A percentile compares a stretch with the other conserved stretches of the same genome.
These are phyloP conservation scores for Phialemonium atrogriseum DNA, from an alignment of 2,329 filamentous ascomycete species.

Conservation along the genomic window DNA sequence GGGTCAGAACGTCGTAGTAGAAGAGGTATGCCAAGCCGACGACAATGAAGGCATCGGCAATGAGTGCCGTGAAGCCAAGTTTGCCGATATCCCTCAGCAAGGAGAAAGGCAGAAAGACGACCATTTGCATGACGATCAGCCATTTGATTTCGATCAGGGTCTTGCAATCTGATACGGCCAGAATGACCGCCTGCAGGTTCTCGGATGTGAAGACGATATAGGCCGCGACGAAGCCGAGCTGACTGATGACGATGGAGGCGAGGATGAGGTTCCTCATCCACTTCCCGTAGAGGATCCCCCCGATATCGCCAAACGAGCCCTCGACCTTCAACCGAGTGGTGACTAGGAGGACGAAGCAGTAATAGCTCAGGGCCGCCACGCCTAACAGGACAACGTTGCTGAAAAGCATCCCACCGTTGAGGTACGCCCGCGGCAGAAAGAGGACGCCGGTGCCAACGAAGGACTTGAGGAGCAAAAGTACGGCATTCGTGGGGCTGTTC, in stretches of 20 bases:
- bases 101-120: slow-evolving; percentile 90
- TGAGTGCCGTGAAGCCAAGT: slow-evolving; percentile 85
- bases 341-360: slow-evolving; percentile 93
- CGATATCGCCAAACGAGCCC: slow-evolving; percentile 97
- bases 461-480: slow-evolving; percentile 84
- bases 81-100: slow-evolving; percentile 95
- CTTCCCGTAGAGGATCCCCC: slow-evolving; percentile 80
- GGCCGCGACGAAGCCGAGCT: slow-evolving; percentile 88
- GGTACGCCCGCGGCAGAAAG: slow-evolving; percentile 84
- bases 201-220: slow-evolving; percentile 97
- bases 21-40: slow-evolving; percentile 89
- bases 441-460: slow-evolving; percentile 96
- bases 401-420: slow-evolving; percentile 97
- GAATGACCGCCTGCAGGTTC: slow-evolving; percentile 89
- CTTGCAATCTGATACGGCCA: slow-evolving; percentile 82
- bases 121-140: slow-evolving; percentile 89
- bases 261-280: slow-evolving; percentile 87
- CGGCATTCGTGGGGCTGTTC: slow-evolving; percentile 70
- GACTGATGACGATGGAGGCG: slow-evolving; percentile 85
- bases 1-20: slow-evolving; percentile 86
- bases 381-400: slow-evolving; percentile 83
- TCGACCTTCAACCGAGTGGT: slow-evolving; percentile 76
- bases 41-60: slow-evolving; percentile 91
- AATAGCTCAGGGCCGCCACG: slow-evolving; percentile 84
- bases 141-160: slow-evolving; percentile 78